A percentile compares a stretch with the other conserved stretches of the same genome.
phyloP scores from a whole-genome alignment of 1,284 basidiomycete genomes.

The Puccinia novopanici region DNA sequence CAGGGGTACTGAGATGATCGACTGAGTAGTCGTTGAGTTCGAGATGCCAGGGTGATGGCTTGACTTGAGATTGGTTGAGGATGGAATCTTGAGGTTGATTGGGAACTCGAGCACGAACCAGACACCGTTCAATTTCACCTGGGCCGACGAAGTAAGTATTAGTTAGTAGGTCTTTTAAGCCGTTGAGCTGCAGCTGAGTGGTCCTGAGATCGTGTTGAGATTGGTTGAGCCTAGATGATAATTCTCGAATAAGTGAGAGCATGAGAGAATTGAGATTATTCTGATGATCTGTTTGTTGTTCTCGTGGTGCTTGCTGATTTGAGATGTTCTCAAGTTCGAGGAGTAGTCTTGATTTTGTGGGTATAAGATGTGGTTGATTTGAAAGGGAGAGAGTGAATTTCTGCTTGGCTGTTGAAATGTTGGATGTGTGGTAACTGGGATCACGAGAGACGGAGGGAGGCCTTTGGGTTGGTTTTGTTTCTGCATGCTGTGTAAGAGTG shows the following conservation, averaged over 20 bases:
- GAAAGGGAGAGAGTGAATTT: neutral
- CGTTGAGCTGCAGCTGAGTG: neutral
- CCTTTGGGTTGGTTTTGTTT: neutral
- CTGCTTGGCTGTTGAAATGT: neutral
- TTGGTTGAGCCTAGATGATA: constrained; percentile 27
- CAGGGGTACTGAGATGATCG: neutral
- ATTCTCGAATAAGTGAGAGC: constrained; percentile 25
- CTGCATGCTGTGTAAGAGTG: neutral
- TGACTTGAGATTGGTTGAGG: neutral
- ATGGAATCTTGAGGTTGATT: neutral
- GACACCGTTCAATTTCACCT: constrained; percentile 42
- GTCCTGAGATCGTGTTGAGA: constrained; percentile 8
- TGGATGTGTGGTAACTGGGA: neutral
- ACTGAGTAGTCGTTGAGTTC: neutral
- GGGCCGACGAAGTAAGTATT: constrained; percentile 24
- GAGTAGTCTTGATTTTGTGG: neutral
- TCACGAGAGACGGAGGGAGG: neutral
- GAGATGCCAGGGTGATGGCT: constrained; percentile 16
- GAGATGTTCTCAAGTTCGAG: neutral
- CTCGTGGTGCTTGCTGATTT: neutral
- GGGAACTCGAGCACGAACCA: constrained; percentile 14
- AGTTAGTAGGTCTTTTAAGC: constrained; percentile 15
- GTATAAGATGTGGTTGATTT: constrained; percentile 7
- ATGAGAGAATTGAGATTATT: constrained; percentile 6
- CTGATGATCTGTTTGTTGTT: constrained; percentile 6